Percentiles rank a stretch among this genome's conserved stretches.
Evolutionary conservation across 2,329 filamentous ascomycete genomes (phyloP).

Genomic region (Stemphylium beticola): DNA sequence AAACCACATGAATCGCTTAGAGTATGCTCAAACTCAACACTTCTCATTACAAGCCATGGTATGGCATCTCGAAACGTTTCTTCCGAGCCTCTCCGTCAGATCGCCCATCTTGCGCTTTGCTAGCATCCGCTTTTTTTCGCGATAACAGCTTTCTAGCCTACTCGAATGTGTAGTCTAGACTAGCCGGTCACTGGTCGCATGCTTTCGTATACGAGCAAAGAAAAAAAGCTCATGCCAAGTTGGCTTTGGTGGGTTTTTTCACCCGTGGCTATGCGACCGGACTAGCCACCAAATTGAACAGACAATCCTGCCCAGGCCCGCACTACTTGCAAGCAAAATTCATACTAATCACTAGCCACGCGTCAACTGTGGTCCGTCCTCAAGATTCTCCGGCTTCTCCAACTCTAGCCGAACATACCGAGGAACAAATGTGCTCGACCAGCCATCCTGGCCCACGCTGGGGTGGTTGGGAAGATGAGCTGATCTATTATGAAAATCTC

Average conservation of each 20-base stretch:
- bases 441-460: conserved; percentile 17
- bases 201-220: conserved; percentile 6
- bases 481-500: conserved; percentile 30
- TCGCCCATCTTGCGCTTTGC: not conserved
- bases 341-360: conserved; percentile 13
- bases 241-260: conserved; percentile 6
- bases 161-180: not conserved
- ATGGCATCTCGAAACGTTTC: conserved; percentile 4
- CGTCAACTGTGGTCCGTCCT: conserved; percentile 25
- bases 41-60: conserved; percentile 12
- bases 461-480: conserved; percentile 21
- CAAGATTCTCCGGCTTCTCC: conserved; percentile 10
- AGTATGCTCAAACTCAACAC: conserved; percentile 12
- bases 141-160: conserved; percentile 2
- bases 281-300: conserved; percentile 24
- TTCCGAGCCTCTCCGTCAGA: conserved; percentile 1
- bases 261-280: conserved; percentile 13
- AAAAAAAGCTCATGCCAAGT: conserved; percentile 18
- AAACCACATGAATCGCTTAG: conserved; percentile 17
- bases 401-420: conserved; percentile 22
- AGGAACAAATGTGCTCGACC: conserved; percentile 20
- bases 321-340: conserved; percentile 7
- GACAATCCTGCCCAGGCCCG: conserved; percentile 15
- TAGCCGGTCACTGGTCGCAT: not conserved
- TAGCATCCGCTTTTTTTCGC: conserved; percentile 7